phyloP scores from a whole-genome alignment of 108 stramenopile species.

The Cylindrotheca closterium region DNA sequence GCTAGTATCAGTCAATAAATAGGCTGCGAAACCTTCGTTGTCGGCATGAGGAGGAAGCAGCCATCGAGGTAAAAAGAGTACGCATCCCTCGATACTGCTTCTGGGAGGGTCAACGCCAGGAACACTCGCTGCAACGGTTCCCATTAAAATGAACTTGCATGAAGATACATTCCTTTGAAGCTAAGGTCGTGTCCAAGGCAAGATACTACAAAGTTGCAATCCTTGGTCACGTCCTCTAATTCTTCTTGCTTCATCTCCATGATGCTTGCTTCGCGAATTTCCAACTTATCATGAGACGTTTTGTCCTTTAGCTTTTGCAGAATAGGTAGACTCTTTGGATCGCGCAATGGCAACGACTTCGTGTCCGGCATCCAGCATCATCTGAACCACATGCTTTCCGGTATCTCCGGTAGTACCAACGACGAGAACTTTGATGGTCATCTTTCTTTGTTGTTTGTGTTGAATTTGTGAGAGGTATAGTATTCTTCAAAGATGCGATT shows the following conservation, averaged over 20 bases:
- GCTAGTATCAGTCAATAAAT: conserved; percentile 12
- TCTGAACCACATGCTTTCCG: conserved; percentile 59
- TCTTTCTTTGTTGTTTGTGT: too few species aligned
- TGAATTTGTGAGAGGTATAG: too few species aligned
- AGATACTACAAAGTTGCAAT: conserved; percentile 45
- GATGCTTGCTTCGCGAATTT: conserved; percentile 44
- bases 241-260: conserved; percentile 45
- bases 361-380: conserved; percentile 39
- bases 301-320: too few species aligned
- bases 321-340: conserved; percentile 39
- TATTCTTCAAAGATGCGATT: too few species aligned
- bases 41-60: conserved; percentile 52
- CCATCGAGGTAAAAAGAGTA: conserved; percentile 20
- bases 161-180: conserved; percentile 17
- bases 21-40: conserved; percentile 47
- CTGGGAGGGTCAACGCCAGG: conserved; percentile 33
- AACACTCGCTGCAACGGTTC: conserved; percentile 42
- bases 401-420: conserved; percentile 63
- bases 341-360: conserved; percentile 46
- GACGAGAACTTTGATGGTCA: conserved; percentile 36
- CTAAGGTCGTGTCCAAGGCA: conserved; percentile 32
- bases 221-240: conserved; percentile 29
- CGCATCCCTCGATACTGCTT: conserved; percentile 22
- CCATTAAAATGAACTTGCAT: conserved; percentile 54
- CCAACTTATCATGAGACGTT: conserved; percentile 9